Evolutionary conservation across 352 stramenopile genomes (phyloP).

Genomic region (Globisporangium takayamanum): DNA sequence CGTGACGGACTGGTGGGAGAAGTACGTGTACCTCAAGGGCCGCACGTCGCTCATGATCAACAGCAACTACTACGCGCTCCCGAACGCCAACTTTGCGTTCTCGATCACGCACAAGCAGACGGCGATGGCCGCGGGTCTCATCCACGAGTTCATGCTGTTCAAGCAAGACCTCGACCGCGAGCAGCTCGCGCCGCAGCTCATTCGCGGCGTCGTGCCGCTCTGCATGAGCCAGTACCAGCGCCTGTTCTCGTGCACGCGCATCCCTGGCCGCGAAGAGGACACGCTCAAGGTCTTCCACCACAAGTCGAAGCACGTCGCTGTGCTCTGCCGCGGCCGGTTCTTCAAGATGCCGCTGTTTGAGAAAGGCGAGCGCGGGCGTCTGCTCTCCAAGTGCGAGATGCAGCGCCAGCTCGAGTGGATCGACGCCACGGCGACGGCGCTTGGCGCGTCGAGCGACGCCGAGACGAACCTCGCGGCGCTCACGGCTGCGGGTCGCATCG

Average conservation of each 20-base stretch:
- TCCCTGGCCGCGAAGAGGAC: constrained; percentile 84
- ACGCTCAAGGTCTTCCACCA: constrained; percentile 60
- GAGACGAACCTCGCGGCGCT: constrained; percentile 69
- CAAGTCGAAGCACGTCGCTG: constrained; percentile 84
- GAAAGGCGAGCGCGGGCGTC: constrained; percentile 67
- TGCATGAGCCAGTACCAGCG: constrained; percentile 90
- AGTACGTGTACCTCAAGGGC: constrained; percentile 87
- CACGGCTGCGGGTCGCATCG: constrained; percentile 74
- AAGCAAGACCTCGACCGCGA: constrained; percentile 85
- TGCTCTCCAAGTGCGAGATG: constrained; percentile 73
- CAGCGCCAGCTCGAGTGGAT: constrained; percentile 78
- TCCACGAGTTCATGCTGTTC: constrained; percentile 83
- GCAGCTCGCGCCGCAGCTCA: constrained; percentile 69
- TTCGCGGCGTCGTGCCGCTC: constrained; percentile 81
- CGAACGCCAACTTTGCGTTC: constrained; percentile 55
- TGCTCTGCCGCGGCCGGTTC: constrained; percentile 78
- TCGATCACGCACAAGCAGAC: constrained; percentile 49
- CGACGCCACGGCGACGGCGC: constrained; percentile 32
- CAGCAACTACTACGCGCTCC: constrained; percentile 90
- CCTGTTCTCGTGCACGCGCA: constrained; percentile 85
- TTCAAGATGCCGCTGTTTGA: constrained; percentile 87
- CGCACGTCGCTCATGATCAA: constrained; percentile 89
- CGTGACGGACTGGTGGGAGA: constrained; percentile 88
- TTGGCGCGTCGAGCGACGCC: constrained; percentile 22
- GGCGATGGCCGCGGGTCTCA: constrained; percentile 56